Evolutionary conservation across 768 basidiomycete species (phyloP), one percentile per base, ranked within the genome.

Genomic region (Xerocomellus chrysenteron): DNA sequence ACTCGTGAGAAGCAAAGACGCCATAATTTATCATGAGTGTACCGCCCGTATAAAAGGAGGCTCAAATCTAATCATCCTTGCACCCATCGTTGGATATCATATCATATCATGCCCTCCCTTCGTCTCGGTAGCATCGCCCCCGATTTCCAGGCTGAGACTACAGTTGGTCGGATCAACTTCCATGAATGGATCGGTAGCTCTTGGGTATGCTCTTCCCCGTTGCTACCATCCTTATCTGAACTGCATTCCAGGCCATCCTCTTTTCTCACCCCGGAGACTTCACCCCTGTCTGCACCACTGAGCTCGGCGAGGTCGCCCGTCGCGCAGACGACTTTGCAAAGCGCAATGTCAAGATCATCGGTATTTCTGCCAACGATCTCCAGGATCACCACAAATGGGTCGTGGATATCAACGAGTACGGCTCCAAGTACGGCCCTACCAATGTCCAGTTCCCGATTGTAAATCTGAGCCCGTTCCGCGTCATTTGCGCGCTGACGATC

Each of bases 211-310:
- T 17, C 28, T 39, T 16, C 1, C 30, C 28, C 45, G n/a, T 62
- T n/a, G 46, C 39, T 28, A 30, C n/a, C 1, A 26, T 26, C 24
- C n/a, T 6, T 50, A 37, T 26, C 45, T 59, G 37, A 52, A 40
- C 39, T 7, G n/a, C 32, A 30, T 26, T 33, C n/a, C 55, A 92
- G 91, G 89, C 81, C 48, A 75, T 94, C 70, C 80, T 98, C 54
- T 98, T 98, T 83, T 96, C 94, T 32, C 94, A 97, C 74, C 94
- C 94, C 1, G 94, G 89, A 43, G 89, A 93, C 69, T 93, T 93
- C 69, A 91, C 90, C n/a, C 90, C 90, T 47, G 88, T 95, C 50
- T 94, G 92, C 82, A 95, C 97, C 47, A 99, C 97, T 52, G 97
- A 98, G 78, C 88, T 98, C 37, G 94, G 92, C 49, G 96, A 97